A percentile compares a stretch with the other conserved stretches of the same genome.
phyloP scores from a whole-genome alignment of 139 green algal species.

The Micractinium conductrix region DNA sequence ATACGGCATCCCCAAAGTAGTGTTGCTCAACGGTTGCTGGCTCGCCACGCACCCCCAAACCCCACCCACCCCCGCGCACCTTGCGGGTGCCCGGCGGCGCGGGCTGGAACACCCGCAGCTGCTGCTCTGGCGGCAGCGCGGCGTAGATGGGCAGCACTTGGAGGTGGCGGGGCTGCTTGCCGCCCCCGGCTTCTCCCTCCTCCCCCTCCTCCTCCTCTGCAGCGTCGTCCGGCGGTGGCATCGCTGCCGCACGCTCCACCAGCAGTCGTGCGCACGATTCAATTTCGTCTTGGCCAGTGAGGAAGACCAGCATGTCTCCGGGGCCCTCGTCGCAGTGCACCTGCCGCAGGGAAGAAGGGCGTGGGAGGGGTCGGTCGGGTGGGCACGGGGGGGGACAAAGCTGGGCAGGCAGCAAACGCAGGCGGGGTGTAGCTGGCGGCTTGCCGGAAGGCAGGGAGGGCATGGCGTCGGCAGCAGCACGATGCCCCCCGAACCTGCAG shows the following conservation, averaged over 20 bases:
- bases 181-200: not conserved
- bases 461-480: not conserved
- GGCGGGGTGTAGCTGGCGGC: not conserved
- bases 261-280: slow-evolving; percentile 79
- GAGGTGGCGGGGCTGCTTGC: slow-evolving; percentile 31
- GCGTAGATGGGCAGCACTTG: slow-evolving; percentile 82
- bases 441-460: not conserved
- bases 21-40: not conserved
- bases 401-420: not conserved
- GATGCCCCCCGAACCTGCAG: slow-evolving; percentile 67
- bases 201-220: not conserved
- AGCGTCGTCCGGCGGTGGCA: not conserved
- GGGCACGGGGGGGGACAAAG: not conserved
- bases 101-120: slow-evolving; percentile 81
- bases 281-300: slow-evolving; percentile 93
- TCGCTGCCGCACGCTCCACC: slow-evolving; percentile 41
- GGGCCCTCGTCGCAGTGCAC: slow-evolving; percentile 75
- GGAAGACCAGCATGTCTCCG: slow-evolving; percentile 92
- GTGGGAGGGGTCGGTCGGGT: too few relatives aligned
- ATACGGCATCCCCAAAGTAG: not conserved
- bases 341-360: slow-evolving; percentile 50
- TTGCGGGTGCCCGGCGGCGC: slow-evolving; percentile 71
- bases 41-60: not conserved
- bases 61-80: slow-evolving; percentile 13
- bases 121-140: slow-evolving; percentile 81